Base-by-base conservation (phyloP, 805 yeast genomes). In the Sugiyamaella americana region DNA sequence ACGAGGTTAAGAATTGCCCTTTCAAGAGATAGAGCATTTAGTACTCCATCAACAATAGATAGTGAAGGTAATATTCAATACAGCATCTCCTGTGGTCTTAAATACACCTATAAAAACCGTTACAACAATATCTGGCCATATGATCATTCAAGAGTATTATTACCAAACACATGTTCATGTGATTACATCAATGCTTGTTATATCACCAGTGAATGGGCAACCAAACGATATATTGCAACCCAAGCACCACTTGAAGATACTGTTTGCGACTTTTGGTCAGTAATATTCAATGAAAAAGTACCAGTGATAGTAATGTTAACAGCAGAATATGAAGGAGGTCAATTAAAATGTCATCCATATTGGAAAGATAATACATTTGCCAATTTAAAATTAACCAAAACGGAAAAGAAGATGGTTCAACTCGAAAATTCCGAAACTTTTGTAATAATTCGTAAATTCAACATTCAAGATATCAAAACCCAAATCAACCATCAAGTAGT, bases 101-200 rank as follows among this genome's bases (percentile, higher is more conserved):
- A 87, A 63, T 72, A 80, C 37, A 91, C 94, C 21, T 64, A 74
- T 44, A 88, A 88, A 59, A 87, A 89, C 63, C 68, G 98, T 50
- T 89, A 89, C 69, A 84, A 85, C 57, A 95, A 89, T 62, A 85
- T 89, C 37, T 82, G 84, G 58, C 88, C 95, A 3, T 89, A 78
- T 64, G 94, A 86, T 59, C 91, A 85, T 58, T 76, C 94, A 3
- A 71, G 96, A 48, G 96, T 91, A 10, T 76, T 76, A 49, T 67
- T 86, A 40, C 41, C 41, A 10, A 13, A 5, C 6, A 8, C 41
- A 6, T 16, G 5, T 5, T 21, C 29, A 19, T 41, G 43, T 35
- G 87, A 81, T 59, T 89, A 91, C 62, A 85, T 89, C 55, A 89
- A 89, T 65, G 98, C 97, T 0, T 84, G 87, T 41, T 84, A 82